Conservation (phyloP, 139 green algal genomes). For the Chlorella sp. region DNA sequence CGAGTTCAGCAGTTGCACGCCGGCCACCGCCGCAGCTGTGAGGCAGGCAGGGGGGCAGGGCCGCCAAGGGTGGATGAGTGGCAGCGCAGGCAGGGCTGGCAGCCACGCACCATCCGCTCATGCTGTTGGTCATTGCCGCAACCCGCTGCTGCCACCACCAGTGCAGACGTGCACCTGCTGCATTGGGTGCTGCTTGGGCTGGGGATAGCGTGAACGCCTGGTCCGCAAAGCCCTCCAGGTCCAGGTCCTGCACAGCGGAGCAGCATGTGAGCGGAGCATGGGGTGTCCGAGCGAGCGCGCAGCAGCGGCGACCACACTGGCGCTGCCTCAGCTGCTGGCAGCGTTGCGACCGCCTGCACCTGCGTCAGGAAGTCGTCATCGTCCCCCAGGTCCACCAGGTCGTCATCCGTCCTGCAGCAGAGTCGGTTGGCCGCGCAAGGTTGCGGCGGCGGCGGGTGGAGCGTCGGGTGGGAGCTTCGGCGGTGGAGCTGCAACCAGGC, state of each 20-base stretch:
- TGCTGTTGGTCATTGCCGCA: too few species aligned
- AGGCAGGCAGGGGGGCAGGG: too few species aligned
- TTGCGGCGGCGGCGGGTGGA: too few species aligned
- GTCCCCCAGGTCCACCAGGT: slow-evolving; percentile 79
- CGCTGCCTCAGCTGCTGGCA: too few species aligned
- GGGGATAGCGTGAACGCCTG: slow-evolving; percentile 4
- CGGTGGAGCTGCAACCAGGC: too few species aligned
- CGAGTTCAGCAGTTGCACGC: background rate
- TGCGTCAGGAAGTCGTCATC: slow-evolving; percentile 67
- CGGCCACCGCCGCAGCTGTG: background rate
- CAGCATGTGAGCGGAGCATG: background rate
- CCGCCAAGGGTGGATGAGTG: too few species aligned
- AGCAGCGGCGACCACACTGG: background rate
- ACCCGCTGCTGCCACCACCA: too few species aligned
- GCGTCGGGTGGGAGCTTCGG: too few species aligned
- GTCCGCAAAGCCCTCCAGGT: slow-evolving; percentile 25
- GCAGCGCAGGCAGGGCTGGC: too few species aligned
- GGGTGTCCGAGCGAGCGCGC: background rate
- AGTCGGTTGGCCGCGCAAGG: too few species aligned
- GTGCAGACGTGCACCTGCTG: background rate
- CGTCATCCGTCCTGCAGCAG: slow-evolving; percentile 19
- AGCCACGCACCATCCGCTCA: too few species aligned
- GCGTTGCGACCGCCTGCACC: background rate
- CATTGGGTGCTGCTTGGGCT: background rate
- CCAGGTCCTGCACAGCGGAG: slow-evolving; percentile 20